phyloP scores from a whole-genome alignment of 75 land plant species.

The Pinus tabuliformis region DNA sequence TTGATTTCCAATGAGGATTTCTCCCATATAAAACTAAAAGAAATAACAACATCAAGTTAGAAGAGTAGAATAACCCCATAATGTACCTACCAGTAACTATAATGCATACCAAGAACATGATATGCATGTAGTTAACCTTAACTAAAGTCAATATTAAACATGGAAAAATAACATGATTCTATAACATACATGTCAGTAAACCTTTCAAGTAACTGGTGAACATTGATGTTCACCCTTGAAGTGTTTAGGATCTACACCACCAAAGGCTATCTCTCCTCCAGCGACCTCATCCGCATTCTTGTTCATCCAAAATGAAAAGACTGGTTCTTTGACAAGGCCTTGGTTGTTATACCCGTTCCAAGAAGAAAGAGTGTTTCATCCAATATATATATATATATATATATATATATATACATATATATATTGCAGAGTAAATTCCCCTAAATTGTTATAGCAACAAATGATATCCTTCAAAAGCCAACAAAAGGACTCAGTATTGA shows the following conservation, averaged over 20 bases:
- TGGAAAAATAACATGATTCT: background rate
- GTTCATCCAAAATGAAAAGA: conserved; percentile 96
- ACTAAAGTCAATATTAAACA: conserved; percentile 10
- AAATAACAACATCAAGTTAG: too few species aligned
- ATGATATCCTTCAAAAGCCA: background rate
- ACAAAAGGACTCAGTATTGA: background rate
- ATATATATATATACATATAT: background rate
- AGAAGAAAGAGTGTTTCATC: background rate
- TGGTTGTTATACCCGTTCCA: conserved; percentile 79
- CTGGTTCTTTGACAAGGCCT: conserved; percentile 55
- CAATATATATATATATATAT: too few species aligned
- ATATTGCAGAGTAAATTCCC: background rate
- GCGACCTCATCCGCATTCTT: conserved; percentile 49
- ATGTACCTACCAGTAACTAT: too few species aligned
- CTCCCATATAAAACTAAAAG: too few species aligned
- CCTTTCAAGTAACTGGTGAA: conserved; percentile 73
- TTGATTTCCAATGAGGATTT: too few species aligned
- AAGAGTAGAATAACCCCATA: too few species aligned
- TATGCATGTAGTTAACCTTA: too few species aligned
- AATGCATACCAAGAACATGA: too few species aligned
- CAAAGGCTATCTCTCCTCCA: conserved; percentile 93
- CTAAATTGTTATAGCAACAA: too few species aligned
- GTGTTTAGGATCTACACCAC: conserved; percentile 79
- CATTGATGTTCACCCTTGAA: conserved; percentile 77
- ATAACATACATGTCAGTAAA: conserved; percentile 82